Percentiles rank a stretch among this genome's conserved stretches.
Conservation (phyloP, 225 moss, liverwort and hornwort species). For the Antitrichia curtipendula region DNA sequence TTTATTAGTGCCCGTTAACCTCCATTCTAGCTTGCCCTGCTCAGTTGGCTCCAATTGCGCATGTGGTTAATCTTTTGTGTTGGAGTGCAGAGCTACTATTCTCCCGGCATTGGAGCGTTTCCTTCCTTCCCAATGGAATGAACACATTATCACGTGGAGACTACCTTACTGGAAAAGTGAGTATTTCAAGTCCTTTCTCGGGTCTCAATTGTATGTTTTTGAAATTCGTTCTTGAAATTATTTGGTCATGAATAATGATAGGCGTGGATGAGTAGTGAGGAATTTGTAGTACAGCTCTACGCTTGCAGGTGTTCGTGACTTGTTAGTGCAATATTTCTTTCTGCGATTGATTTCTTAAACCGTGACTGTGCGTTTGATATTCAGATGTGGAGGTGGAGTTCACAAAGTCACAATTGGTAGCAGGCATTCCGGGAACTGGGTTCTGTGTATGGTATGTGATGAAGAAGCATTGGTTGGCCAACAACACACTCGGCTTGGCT, state of each 20-base stretch:
- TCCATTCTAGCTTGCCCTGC: background rate
- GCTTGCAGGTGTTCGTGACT: background rate
- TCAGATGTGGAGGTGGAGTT: conserved; percentile 83
- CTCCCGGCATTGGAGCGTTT: conserved; percentile 70
- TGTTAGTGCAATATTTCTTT: background rate
- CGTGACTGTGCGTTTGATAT: background rate
- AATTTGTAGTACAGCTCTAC: background rate
- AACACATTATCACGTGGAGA: conserved; percentile 34
- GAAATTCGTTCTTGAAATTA: background rate
- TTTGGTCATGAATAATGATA: background rate
- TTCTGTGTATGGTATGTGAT: conserved; percentile 98
- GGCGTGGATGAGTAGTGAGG: background rate
- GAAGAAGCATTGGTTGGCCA: conserved; percentile 99
- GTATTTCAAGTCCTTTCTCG: background rate
- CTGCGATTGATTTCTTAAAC: background rate
- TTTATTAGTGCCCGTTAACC: background rate
- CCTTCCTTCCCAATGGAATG: conserved; percentile 76
- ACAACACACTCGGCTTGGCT: conserved; percentile 97
- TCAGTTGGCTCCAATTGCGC: background rate
- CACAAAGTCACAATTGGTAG: conserved; percentile 79
- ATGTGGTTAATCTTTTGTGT: background rate
- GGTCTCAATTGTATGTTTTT: background rate
- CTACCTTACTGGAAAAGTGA: conserved; percentile 87
- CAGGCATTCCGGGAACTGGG: conserved; percentile 84
- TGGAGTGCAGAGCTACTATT: conserved; percentile 80